These are phyloP conservation scores for Pythium diclinum DNA, from an alignment of 352 stramenopile genomes.

Conservation along the genomic window DNA sequence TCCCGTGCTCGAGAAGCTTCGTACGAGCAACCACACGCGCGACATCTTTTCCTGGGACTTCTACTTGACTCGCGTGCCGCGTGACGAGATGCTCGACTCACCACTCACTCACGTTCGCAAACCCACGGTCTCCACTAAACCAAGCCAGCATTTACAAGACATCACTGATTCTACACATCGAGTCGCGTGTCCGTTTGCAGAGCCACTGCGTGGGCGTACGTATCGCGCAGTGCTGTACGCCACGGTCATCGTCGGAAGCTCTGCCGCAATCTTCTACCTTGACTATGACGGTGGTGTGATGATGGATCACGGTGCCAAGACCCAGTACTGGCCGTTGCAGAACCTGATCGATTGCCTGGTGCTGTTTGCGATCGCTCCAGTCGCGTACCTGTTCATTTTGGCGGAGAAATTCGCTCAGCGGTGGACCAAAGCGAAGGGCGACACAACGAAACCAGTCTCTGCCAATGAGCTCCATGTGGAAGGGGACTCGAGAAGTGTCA, in stretches of 20 bases:
- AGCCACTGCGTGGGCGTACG: conserved; percentile 21
- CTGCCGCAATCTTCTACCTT: conserved; percentile 16
- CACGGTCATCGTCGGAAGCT: conserved; percentile 21
- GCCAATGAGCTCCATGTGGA: not conserved
- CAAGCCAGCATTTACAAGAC: not conserved
- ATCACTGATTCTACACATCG: not conserved
- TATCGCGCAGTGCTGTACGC: conserved; percentile 24
- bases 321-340: conserved; percentile 37
- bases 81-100: conserved; percentile 18
- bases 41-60: conserved; percentile 28
- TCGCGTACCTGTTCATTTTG: conserved; percentile 20
- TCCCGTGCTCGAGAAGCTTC: conserved; percentile 12
- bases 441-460: not conserved
- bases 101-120: conserved; percentile 1
- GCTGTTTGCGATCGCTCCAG: conserved; percentile 23
- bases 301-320: conserved; percentile 22
- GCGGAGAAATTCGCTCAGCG: conserved; percentile 8
- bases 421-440: not conserved
- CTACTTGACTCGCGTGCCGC: conserved; percentile 25
- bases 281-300: conserved; percentile 31
- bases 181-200: conserved; percentile 23
- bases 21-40: conserved; percentile 4
- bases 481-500: not conserved
- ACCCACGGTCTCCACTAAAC: not conserved
- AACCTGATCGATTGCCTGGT: conserved; percentile 29